Evolutionary conservation across 805 yeast species (phyloP).

Genomic region (Tetrapisispora taiwanensis): DNA sequence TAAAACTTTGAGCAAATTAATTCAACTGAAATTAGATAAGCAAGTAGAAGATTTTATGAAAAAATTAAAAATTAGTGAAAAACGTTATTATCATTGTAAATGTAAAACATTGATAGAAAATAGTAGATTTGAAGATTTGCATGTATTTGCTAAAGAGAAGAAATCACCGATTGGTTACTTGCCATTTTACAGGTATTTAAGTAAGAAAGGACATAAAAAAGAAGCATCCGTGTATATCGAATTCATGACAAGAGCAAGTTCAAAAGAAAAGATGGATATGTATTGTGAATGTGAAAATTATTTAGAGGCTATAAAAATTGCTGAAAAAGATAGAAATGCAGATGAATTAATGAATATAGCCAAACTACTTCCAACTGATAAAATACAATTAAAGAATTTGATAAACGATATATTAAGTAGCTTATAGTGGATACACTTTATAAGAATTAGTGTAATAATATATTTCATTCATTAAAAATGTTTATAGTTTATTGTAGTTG

Average conservation of each 20-base stretch:
- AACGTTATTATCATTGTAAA: slow-evolving; percentile 45
- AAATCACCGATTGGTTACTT: slow-evolving; percentile 66
- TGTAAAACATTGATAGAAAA: slow-evolving; percentile 38
- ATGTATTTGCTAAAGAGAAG: slow-evolving; percentile 39
- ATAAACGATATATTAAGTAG: slow-evolving; percentile 15
- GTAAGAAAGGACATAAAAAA: slow-evolving; percentile 43
- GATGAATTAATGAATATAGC: slow-evolving; percentile 17
- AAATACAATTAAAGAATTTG: slow-evolving; percentile 16
- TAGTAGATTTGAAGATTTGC: slow-evolving; percentile 47
- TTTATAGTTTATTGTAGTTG: not conserved
- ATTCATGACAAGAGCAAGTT: slow-evolving; percentile 37
- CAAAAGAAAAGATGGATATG: slow-evolving; percentile 40
- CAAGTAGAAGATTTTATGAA: slow-evolving; percentile 40
- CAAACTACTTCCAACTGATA: slow-evolving; percentile 19
- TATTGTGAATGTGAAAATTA: slow-evolving; percentile 44
- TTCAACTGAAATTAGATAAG: slow-evolving; percentile 39
- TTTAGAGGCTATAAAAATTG: slow-evolving; percentile 34
- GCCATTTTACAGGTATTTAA: slow-evolving; percentile 48
- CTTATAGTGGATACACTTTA: not conserved
- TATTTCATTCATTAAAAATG: too few relatives aligned
- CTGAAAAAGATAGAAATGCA: slow-evolving; percentile 17
- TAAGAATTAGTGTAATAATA: not conserved
- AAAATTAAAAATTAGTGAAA: slow-evolving; percentile 48
- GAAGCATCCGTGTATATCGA: slow-evolving; percentile 54
- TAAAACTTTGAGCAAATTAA: slow-evolving; percentile 38